Percentiles rank a stretch among this genome's conserved stretches.
Evolutionary conservation across 2,329 filamentous ascomycete genomes (phyloP).

Genomic region (Paecilomyces dactylethromorphus): DNA sequence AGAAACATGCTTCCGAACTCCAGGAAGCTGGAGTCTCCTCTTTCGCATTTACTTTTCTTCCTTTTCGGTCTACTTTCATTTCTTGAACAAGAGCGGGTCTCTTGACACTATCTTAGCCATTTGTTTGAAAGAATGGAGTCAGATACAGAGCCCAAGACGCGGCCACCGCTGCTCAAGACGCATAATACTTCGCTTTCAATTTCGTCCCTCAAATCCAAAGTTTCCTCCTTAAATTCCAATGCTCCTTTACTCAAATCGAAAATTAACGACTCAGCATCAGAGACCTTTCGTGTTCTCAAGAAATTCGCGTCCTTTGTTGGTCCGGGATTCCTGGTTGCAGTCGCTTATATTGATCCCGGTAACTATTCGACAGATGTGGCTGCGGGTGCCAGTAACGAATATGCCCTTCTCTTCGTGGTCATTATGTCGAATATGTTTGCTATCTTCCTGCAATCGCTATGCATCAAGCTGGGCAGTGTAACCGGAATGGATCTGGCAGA

Average conservation of each 20-base stretch:
- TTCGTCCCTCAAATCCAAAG: not conserved
- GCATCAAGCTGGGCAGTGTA: constrained; percentile 60
- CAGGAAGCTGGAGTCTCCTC: not conserved
- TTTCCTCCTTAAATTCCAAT: not conserved
- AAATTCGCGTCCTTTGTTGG: constrained; percentile 41
- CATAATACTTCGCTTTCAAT: not conserved
- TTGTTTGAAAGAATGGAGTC: not conserved
- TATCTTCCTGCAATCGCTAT: constrained; percentile 42
- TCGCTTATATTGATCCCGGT: constrained; percentile 45
- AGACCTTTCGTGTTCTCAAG: constrained; percentile 10
- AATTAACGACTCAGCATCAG: not conserved
- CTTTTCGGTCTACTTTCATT: not conserved
- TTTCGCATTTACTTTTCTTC: not conserved
- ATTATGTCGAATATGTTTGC: constrained; percentile 44
- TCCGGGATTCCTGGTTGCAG: constrained; percentile 42
- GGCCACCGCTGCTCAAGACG: not conserved
- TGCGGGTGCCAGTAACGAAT: constrained; percentile 39
- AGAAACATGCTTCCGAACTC: not conserved
- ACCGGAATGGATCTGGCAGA: constrained; percentile 62
- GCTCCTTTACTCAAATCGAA: not conserved
- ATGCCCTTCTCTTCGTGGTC: constrained; percentile 41
- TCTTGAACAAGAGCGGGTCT: not conserved
- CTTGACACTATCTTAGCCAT: not conserved
- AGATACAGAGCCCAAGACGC: not conserved
- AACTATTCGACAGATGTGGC: constrained; percentile 45